These are phyloP conservation scores for Phytophthora multivora DNA, from an alignment of 352 stramenopile species.

Conservation along the genomic window DNA sequence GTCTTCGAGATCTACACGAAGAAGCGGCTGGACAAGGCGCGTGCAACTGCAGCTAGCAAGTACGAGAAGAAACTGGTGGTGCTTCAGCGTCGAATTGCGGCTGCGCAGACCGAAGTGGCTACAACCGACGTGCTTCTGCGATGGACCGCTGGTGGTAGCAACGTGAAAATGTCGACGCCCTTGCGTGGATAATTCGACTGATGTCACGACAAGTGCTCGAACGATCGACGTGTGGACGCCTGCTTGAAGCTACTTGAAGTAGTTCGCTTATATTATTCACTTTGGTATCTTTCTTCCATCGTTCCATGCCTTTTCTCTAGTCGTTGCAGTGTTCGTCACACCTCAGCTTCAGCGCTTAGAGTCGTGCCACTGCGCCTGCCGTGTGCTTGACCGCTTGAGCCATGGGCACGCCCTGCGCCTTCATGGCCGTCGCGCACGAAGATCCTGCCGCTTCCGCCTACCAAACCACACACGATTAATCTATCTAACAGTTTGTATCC, in stretches of 20 bases:
- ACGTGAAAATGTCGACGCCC: constrained; percentile 10
- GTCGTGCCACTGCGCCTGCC: constrained; percentile 59
- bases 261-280: constrained; percentile 19
- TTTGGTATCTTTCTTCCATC: neutral
- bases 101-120: constrained; percentile 45
- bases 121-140: constrained; percentile 48
- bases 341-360: constrained; percentile 33
- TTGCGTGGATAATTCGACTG: constrained; percentile 17
- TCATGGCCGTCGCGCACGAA: constrained; percentile 60
- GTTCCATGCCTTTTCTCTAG: constrained; percentile 18
- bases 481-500: neutral
- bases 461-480: constrained; percentile 7
- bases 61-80: constrained; percentile 71
- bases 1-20: constrained; percentile 58
- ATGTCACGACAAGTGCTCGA: constrained; percentile 3
- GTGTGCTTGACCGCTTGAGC: constrained; percentile 74
- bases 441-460: constrained; percentile 77
- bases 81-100: constrained; percentile 50
- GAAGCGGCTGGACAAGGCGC: constrained; percentile 43
- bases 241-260: constrained; percentile 1
- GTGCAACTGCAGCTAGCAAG: constrained; percentile 53
- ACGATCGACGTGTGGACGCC: constrained; percentile 12
- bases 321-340: constrained; percentile 7
- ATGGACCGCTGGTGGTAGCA: constrained; percentile 42
- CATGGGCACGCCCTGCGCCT: constrained; percentile 74